Base-by-base conservation (phyloP, 257 asterid genomes). In the Mitragyna speciosa region DNA sequence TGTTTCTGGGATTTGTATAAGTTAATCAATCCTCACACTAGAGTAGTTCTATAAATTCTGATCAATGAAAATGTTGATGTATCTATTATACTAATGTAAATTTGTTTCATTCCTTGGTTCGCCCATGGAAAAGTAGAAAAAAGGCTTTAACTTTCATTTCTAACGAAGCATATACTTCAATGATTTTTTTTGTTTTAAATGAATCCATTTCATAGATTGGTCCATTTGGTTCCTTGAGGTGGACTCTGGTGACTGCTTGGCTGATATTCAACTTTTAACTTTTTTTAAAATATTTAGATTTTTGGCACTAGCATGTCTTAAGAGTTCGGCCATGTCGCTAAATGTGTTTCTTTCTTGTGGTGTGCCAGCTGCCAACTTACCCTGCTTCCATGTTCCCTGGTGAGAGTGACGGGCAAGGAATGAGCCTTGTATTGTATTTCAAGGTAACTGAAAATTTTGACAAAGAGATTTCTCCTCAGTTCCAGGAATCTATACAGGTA, bases 391-490 rank as follows among this genome's bases (percentile, higher is more conserved):
- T 95, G 87, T 92, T 93, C 83, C 91, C 73, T 43, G 95, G 98
- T 66, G 93, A 93, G 20, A 81, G 86, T 28, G 99, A 95, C 30
- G 99, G 99, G 12, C 95, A 92, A 75, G 98, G 99, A 76, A 83
- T 86, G 85, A 95, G 95, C 91, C 97, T 95, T 63, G 97, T 95
- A 1, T 20, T 93, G 33, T 93, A 93, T 79, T 95, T 95, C 88
- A 86, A 87, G 85, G 78, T 95, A 69, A 87, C 92, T 0, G 91
- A 92, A 63, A 83, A 84, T 85, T 95, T 93, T 48, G 88, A 87
- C 19, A 79, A 70, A 39, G 92, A 93, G 58, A 84, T 83, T 80
- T 81, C 92, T 77, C 76, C 86, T 3, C 84, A 81, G 67, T 88
- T 77, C 89, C 86, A 86, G 73, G 90, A 92, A 73, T 82, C 90